A percentile compares a stretch with the other conserved stretches of the same genome.
These are phyloP conservation scores for Sclerotinia borealis DNA, from an alignment of 2,329 filamentous ascomycete species.

Conservation along the genomic window DNA sequence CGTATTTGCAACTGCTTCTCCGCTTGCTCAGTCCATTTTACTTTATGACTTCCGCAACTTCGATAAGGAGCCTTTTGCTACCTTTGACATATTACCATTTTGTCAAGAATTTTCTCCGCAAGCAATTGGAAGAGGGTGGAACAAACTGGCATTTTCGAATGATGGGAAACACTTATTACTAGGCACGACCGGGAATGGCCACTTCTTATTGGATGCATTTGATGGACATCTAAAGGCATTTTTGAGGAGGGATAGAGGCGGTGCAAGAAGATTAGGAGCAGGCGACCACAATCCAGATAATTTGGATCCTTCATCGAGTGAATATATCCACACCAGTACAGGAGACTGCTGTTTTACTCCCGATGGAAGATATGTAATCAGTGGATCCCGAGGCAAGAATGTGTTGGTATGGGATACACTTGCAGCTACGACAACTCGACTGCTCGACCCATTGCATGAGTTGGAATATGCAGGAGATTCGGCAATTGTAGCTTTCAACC, in stretches of 20 bases:
- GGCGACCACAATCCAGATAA: constrained; percentile 40
- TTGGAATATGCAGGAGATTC: constrained; percentile 62
- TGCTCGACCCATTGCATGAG: constrained; percentile 57
- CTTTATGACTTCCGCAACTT: constrained; percentile 94
- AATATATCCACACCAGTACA: constrained; percentile 46
- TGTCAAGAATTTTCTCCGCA: constrained; percentile 48
- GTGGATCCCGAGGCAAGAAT: constrained; percentile 64
- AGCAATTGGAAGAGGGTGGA: constrained; percentile 64
- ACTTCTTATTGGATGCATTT: constrained; percentile 93
- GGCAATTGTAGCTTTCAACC: constrained; percentile 80
- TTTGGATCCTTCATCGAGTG: constrained; percentile 25
- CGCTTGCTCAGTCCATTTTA: constrained; percentile 70
- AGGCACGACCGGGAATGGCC: constrained; percentile 75
- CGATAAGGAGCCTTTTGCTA: constrained; percentile 82
- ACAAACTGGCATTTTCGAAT: constrained; percentile 89
- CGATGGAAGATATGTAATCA: constrained; percentile 82
- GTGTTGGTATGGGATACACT: constrained; percentile 83
- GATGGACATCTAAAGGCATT: constrained; percentile 73
- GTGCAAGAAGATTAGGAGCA: constrained; percentile 46
- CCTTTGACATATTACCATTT: constrained; percentile 63
- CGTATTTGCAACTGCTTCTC: constrained; percentile 84
- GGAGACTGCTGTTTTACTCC: constrained; percentile 85
- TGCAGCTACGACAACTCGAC: constrained; percentile 47
- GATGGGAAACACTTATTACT: constrained; percentile 84
- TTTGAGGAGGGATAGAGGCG: constrained; percentile 52